phyloP scores from a whole-genome alignment of 441 rosid genomes.

The Omphalea diandra region DNA sequence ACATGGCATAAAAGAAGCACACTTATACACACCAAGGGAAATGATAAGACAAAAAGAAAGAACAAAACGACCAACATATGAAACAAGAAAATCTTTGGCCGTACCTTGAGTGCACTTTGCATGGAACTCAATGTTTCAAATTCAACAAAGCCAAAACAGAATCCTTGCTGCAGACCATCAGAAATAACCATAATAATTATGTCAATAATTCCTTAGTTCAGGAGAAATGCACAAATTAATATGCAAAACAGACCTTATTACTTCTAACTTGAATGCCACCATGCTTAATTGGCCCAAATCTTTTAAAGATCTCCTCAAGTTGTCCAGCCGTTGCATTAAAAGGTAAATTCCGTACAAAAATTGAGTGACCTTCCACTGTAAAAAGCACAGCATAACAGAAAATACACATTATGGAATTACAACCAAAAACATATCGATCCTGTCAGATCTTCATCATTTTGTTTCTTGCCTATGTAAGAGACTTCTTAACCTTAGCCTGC shows the following conservation, averaged over 20 bases:
- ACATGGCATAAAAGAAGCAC: not conserved
- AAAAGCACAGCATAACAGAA: slow-evolving; percentile 17
- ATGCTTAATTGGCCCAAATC: slow-evolving; percentile 78
- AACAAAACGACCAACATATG: slow-evolving; percentile 2
- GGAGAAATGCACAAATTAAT: slow-evolving; percentile 7
- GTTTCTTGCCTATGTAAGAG: not conserved
- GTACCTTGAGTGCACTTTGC: slow-evolving; percentile 81
- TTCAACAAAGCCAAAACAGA: slow-evolving; percentile 91
- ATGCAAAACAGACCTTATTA: slow-evolving; percentile 66
- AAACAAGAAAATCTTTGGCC: slow-evolving; percentile 12
- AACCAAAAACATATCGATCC: slow-evolving; percentile 10
- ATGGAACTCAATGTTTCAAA: slow-evolving; percentile 66
- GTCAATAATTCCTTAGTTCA: slow-evolving; percentile 7
- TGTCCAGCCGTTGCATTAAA: slow-evolving; percentile 61
- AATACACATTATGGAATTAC: not conserved
- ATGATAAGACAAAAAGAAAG: too few relatives aligned
- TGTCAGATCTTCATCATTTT: slow-evolving; percentile 14
- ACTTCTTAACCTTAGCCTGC: not conserved
- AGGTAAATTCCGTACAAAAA: slow-evolving; percentile 74
- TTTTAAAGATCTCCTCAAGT: slow-evolving; percentile 77
- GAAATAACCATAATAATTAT: slow-evolving; percentile 25
- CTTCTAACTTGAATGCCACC: slow-evolving; percentile 92
- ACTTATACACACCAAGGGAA: not conserved
- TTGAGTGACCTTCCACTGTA: slow-evolving; percentile 79
- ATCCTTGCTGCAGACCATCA: slow-evolving; percentile 66